Percentiles rank a stretch among this genome's conserved stretches.
phyloP scores from a whole-genome alignment of 192 early-diverging fungal species.

The Backusella psychrophila region DNA sequence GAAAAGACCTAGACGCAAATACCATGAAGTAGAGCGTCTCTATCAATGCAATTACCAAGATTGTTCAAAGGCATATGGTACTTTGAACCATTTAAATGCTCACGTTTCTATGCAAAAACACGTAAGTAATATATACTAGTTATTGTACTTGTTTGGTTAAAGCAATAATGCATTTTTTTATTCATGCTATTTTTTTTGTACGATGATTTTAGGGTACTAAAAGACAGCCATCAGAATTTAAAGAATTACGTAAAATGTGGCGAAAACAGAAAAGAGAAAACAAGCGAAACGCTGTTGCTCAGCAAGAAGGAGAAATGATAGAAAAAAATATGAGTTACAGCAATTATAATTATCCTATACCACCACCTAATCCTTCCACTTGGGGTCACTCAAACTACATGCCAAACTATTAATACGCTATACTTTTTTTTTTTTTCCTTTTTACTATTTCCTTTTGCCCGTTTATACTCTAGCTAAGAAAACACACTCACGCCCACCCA shows the following conservation, averaged over 20 bases:
- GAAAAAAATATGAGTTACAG: background rate
- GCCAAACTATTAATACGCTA: background rate
- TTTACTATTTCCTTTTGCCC: background rate
- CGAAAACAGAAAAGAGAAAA: slow-evolving; percentile 49
- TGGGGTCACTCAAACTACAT: slow-evolving; percentile 2
- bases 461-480: background rate
- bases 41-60: slow-evolving; percentile 52
- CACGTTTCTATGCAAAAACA: slow-evolving; percentile 62
- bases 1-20: slow-evolving; percentile 54
- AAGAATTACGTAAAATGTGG: slow-evolving; percentile 56
- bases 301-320: background rate
- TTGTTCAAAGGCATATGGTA: slow-evolving; percentile 59
- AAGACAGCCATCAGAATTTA: slow-evolving; percentile 47
- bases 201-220: slow-evolving; percentile 11
- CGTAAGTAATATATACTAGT: slow-evolving; percentile 30
- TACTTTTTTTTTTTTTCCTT: background rate
- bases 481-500: background rate
- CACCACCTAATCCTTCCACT: background rate
- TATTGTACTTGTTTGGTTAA: background rate
- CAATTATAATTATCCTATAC: background rate
- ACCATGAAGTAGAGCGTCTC: slow-evolving; percentile 62
- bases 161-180: slow-evolving; percentile 29
- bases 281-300: background rate
- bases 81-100: slow-evolving; percentile 60
- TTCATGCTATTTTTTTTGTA: slow-evolving; percentile 4